These are phyloP conservation scores for Niveomyces coronatus DNA, from an alignment of 2,329 filamentous ascomycete species.

Conservation along the genomic window DNA sequence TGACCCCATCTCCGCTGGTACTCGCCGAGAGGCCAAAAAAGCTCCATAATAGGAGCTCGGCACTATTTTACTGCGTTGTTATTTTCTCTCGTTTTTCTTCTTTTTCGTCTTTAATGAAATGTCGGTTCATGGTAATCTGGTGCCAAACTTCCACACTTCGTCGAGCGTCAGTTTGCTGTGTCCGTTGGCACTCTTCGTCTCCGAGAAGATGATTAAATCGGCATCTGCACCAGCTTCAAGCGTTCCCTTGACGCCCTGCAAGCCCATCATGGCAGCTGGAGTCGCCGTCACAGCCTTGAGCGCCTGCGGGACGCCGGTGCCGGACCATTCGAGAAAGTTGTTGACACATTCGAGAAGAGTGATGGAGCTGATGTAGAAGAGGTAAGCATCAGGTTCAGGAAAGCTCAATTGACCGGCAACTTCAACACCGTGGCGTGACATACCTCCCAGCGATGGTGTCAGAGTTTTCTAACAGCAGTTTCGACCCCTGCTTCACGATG, in stretches of 20 bases:
- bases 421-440: too few relatives aligned
- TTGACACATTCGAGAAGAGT: conserved; percentile 73
- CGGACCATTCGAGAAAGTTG: conserved; percentile 71
- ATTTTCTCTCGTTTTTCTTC: background rate
- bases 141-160: conserved; percentile 72
- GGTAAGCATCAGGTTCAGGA: too few relatives aligned
- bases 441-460: conserved; percentile 68
- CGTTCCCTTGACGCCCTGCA: conserved; percentile 56
- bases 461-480: conserved; percentile 67
- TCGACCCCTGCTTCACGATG: conserved; percentile 60
- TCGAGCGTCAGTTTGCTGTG: conserved; percentile 50
- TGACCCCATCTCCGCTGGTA: background rate
- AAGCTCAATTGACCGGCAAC: too few relatives aligned
- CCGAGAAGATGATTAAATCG: conserved; percentile 58
- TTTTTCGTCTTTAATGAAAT: background rate
- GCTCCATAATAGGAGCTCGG: too few relatives aligned
- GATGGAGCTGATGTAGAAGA: conserved; percentile 40
- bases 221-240: conserved; percentile 54
- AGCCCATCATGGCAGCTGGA: conserved; percentile 65
- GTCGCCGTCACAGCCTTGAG: conserved; percentile 65
- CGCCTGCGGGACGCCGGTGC: conserved; percentile 55
- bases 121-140: conserved; percentile 28
- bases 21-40: too few relatives aligned
- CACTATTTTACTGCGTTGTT: background rate
- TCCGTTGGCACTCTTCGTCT: conserved; percentile 34